Base-by-base conservation (phyloP, 805 yeast genomes). In the Blastobotrys robertii region DNA sequence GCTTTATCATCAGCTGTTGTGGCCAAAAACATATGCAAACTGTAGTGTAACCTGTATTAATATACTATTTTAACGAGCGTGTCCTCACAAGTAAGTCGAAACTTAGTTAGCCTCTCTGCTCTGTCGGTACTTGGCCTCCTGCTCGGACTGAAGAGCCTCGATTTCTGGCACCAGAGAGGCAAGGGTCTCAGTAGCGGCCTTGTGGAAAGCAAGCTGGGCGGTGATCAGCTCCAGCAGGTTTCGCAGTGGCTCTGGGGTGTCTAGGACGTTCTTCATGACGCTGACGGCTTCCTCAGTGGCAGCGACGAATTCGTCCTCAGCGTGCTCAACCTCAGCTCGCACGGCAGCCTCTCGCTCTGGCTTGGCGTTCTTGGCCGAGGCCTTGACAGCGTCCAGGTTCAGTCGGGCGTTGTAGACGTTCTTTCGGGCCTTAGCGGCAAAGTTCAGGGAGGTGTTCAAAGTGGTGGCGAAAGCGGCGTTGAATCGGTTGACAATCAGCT, bases 221-320 rank as follows among this genome's bases (percentile, higher is more conserved):
- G 72, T 72, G 44, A 80, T 75, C 52, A 85, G 72, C 59, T 80
- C 86, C 47, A 72, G 68, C 45, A 84, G 66, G 59, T 79, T 80
- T 41, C 76, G 72, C 51, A 83, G 69, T 12, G 87, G 81, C 52
- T 77, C 73, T 14, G 87, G 77, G 44, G 78, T 70, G 44, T 79
- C 79, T 51, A 85, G 74, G 25, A 82, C 88, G 58, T 80, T 79
- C 66, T 80, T 84, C 88, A 85, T 81, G 46, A 81, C 76, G 33
- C 78, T 68, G 43, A 84, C 85, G 33, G 94, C 92, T 56, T 82
- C 92, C 65, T 85, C 95, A 30, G 86, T 86, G 16, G 88, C 81
- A 52, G 83, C 84, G 38, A 92, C 94, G 61, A 85, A 85, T 56
- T 82, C 88, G 56, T 85, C 95, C 66, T 85, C 95, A 41, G 85